Percentiles rank a stretch among this genome's conserved stretches.
Conservation (phyloP, 2,329 filamentous ascomycete genomes). For the Fonsecaea nubica region DNA sequence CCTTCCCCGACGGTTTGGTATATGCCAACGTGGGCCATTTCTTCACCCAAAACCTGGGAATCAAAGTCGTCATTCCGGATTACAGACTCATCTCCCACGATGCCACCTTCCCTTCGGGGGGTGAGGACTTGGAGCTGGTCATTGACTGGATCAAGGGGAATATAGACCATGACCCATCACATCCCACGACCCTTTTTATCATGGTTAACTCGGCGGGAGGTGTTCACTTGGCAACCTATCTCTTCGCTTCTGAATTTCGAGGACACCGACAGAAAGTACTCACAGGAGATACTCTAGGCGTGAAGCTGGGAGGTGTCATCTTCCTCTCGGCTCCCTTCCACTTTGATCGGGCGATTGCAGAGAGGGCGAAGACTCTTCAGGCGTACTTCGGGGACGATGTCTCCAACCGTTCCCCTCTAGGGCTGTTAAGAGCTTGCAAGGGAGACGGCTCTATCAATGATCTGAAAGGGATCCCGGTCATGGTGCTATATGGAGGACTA, state of each 20-base stretch:
- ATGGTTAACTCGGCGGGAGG: slow-evolving; percentile 53
- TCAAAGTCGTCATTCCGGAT: slow-evolving; percentile 48
- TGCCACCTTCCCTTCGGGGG: slow-evolving; percentile 51
- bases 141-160: slow-evolving; percentile 46
- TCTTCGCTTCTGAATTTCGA: slow-evolving; percentile 40
- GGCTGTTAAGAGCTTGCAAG: slow-evolving; percentile 26
- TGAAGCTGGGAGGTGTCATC: slow-evolving; percentile 4
- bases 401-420: slow-evolving; percentile 12
- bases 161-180: slow-evolving; percentile 37
- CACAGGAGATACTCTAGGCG: not conserved
- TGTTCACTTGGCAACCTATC: slow-evolving; percentile 48
- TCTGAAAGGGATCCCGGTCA: slow-evolving; percentile 15
- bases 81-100: slow-evolving; percentile 50
- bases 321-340: slow-evolving; percentile 15
- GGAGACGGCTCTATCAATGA: slow-evolving; percentile 9
- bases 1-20: slow-evolving; percentile 39
- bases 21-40: slow-evolving; percentile 51
- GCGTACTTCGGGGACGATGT: slow-evolving; percentile 27
- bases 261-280: slow-evolving; percentile 1
- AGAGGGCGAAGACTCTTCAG: slow-evolving; percentile 14
- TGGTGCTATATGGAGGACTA: slow-evolving; percentile 24
- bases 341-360: slow-evolving; percentile 6
- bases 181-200: slow-evolving; percentile 46
- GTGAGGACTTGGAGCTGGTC: slow-evolving; percentile 48
- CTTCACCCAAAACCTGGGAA: slow-evolving; percentile 47